A percentile compares a stretch with the other conserved stretches of the same genome.
Conservation (phyloP, 2,329 filamentous ascomycete genomes). For the Escovopsis weberi region DNA sequence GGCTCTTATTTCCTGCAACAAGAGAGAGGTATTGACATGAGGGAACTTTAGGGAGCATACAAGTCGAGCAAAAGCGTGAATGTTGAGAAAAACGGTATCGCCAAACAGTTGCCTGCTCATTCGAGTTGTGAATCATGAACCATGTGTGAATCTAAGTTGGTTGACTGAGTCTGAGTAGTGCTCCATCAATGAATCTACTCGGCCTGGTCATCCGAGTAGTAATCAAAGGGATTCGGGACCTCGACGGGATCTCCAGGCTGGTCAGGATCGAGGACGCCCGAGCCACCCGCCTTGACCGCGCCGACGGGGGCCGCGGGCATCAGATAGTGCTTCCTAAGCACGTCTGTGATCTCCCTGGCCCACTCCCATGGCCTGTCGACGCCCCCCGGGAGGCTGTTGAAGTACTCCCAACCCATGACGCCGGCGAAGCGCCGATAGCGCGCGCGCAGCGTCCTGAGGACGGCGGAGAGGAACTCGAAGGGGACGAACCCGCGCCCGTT, state of each 20-base stretch:
- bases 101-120: no score
- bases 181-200: no score
- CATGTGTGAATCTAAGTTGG: no score
- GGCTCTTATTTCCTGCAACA: no score
- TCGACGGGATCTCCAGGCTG: slow-evolving; percentile 12
- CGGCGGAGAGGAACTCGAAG: slow-evolving; percentile 30
- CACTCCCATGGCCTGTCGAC: slow-evolving; percentile 56
- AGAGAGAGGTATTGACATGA: no score
- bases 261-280: slow-evolving; percentile 14
- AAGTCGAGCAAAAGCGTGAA: no score
- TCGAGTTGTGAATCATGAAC: no score
- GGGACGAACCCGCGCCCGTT: slow-evolving; percentile 49
- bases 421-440: slow-evolving; percentile 61
- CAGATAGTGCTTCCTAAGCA: slow-evolving; percentile 16
- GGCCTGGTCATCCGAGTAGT: slow-evolving; percentile 16
- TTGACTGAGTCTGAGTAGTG: no score
- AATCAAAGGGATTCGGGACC: slow-evolving; percentile 19
- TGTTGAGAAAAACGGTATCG: no score
- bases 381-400: slow-evolving; percentile 61
- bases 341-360: slow-evolving; percentile 51
- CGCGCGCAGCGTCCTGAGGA: slow-evolving; percentile 26
- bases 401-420: slow-evolving; percentile 93
- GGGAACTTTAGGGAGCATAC: no score
- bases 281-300: no score
- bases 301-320: neutral